Evolutionary conservation across 345 rosid genomes (phyloP).

Genomic region (Pistacia vera): DNA sequence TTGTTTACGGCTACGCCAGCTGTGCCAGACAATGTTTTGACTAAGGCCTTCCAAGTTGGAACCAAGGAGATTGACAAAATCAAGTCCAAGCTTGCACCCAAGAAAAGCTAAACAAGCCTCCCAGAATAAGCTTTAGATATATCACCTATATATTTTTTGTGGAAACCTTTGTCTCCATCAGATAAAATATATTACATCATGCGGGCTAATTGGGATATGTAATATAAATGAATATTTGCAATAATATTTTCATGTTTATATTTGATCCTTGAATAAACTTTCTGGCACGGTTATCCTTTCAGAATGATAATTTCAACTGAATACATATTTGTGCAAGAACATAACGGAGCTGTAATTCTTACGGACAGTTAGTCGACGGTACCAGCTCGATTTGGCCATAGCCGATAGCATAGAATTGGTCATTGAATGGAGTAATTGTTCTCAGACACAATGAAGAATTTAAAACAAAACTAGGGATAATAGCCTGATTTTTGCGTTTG

Average conservation of each 20-base stretch:
- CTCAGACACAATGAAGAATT: no score
- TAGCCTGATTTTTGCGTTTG: no score
- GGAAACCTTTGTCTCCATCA: background rate
- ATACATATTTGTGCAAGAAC: background rate
- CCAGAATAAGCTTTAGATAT: background rate
- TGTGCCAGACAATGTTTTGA: constrained; percentile 59
- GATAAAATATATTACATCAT: background rate
- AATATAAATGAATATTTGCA: background rate
- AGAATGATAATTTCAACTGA: background rate
- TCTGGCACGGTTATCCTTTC: no score
- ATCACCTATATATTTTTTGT: background rate
- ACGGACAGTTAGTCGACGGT: no score
- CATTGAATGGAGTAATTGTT: no score
- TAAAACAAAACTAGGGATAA: no score
- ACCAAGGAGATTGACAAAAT: constrained; percentile 59
- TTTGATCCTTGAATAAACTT: background rate
- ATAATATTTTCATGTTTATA: background rate
- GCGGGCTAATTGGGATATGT: background rate
- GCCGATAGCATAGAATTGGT: no score
- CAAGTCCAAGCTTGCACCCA: constrained; percentile 51
- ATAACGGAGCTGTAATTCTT: background rate
- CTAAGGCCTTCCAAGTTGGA: constrained; percentile 65
- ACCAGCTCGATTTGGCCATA: no score
- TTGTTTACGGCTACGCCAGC: constrained; percentile 52
- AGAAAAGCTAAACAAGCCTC: constrained; percentile 28